phyloP scores from a whole-genome alignment of 2,329 filamentous ascomycete species.

The Calonectria pseudoreteaudii region DNA sequence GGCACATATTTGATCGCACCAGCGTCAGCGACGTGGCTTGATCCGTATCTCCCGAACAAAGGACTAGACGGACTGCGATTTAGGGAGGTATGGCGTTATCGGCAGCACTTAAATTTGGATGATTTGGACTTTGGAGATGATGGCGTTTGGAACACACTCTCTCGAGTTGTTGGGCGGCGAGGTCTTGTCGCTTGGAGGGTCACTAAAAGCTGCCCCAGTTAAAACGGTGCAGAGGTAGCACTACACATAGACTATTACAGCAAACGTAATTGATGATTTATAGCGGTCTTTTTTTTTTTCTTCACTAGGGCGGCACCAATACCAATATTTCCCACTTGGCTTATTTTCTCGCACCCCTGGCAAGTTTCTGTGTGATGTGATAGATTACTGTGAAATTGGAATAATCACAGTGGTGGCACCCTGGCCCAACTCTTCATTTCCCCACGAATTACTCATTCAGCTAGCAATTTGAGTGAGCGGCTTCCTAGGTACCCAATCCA shows the following conservation, averaged over 20 bases:
- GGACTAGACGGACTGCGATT: constrained; percentile 71
- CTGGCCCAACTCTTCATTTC: constrained; percentile 16
- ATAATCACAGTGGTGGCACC: constrained; percentile 14
- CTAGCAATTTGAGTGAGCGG: constrained; percentile 3
- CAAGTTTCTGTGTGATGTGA: background rate
- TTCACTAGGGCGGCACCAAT: constrained; percentile 23
- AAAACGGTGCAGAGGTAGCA: constrained; percentile 25
- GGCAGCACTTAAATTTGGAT: constrained; percentile 79
- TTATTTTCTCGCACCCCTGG: background rate
- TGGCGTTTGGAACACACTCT: constrained; percentile 78
- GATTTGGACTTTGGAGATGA: constrained; percentile 85
- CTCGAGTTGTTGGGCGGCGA: constrained; percentile 73
- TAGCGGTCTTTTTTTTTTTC: constrained; percentile 20
- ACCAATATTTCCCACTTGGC: background rate
- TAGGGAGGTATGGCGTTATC: constrained; percentile 76
- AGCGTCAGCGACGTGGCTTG: constrained; percentile 76
- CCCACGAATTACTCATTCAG: constrained; percentile 18
- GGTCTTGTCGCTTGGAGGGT: constrained; percentile 74
- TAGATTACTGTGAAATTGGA: constrained; percentile 6
- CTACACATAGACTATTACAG: constrained; percentile 27
- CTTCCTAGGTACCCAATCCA: background rate
- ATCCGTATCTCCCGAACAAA: constrained; percentile 71
- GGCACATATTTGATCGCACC: constrained; percentile 81
- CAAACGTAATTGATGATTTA: constrained; percentile 34
- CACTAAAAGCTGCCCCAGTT: constrained; percentile 67